These are phyloP conservation scores for Kodamaea fukazawae DNA, from an alignment of 805 yeast species.

Conservation along the genomic window DNA sequence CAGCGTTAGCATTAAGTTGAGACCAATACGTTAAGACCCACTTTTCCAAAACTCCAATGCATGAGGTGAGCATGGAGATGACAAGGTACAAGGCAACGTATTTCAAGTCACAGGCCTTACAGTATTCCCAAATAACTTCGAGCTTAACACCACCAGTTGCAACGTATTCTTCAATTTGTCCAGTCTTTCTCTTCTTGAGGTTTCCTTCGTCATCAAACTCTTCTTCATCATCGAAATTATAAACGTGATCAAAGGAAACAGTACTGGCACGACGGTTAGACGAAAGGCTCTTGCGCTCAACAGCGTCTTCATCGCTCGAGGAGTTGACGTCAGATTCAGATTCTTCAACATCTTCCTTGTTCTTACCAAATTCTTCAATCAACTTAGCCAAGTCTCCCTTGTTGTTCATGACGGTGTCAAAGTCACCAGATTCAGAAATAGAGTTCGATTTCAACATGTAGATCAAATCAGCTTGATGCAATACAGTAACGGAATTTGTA, in stretches of 20 bases:
- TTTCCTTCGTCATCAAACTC: conserved; percentile 12
- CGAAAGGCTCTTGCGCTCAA: conserved; percentile 4
- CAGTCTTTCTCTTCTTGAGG: conserved; percentile 11
- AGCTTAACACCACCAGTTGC: conserved; percentile 59
- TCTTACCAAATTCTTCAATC: conserved; percentile 21
- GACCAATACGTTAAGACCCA: conserved; percentile 74
- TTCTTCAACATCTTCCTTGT: conserved; percentile 9
- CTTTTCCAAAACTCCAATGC: conserved; percentile 43
- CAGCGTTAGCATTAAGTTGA: conserved; percentile 45
- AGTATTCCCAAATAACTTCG: conserved; percentile 52
- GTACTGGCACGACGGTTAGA: conserved; percentile 20
- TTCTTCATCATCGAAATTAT: conserved; percentile 19
- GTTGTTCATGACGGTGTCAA: conserved; percentile 18
- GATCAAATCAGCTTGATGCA: conserved; percentile 34
- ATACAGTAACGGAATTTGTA: conserved; percentile 37
- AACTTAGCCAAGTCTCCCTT: conserved; percentile 21
- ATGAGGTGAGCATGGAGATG: conserved; percentile 34
- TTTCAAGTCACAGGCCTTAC: conserved; percentile 48
- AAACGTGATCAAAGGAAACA: conserved; percentile 23
- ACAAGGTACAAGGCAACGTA: conserved; percentile 34
- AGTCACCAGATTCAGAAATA: conserved; percentile 30
- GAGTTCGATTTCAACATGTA: conserved; percentile 28
- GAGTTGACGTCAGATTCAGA: conserved; percentile 7
- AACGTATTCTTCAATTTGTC: conserved; percentile 31
- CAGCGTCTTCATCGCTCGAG: conserved; percentile 5